These are phyloP conservation scores for Aspergillus arachidicola DNA, from an alignment of 2,329 filamentous ascomycete genomes.

Conservation along the genomic window DNA sequence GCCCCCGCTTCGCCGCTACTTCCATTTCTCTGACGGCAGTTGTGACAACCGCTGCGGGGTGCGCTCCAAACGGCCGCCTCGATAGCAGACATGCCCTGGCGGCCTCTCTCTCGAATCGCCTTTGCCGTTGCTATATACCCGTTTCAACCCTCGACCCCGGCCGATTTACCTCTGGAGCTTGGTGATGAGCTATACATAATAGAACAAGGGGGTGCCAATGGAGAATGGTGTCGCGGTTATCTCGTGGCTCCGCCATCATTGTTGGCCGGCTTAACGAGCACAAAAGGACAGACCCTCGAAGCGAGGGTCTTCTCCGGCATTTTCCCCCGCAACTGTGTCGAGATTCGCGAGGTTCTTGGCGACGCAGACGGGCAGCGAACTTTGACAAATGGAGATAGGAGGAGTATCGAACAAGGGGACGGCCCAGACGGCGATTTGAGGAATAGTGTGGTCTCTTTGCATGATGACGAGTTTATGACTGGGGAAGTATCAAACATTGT, in stretches of 20 bases:
- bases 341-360: slow-evolving; percentile 88
- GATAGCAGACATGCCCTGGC: slow-evolving; percentile 78
- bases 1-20: slow-evolving; percentile 21
- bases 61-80: slow-evolving; percentile 19
- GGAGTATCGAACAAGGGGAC: slow-evolving; percentile 39
- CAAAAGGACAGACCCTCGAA: slow-evolving; percentile 90
- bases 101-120: slow-evolving; percentile 92
- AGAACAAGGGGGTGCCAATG: slow-evolving; percentile 83
- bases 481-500: slow-evolving; percentile 37
- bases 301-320: slow-evolving; percentile 98
- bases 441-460: slow-evolving; percentile 31
- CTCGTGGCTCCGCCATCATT: slow-evolving; percentile 91
- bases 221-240: slow-evolving; percentile 93
- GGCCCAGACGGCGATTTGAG: slow-evolving; percentile 29
- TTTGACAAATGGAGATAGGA: slow-evolving; percentile 36
- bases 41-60: slow-evolving; percentile 26
- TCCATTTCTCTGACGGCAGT: slow-evolving; percentile 28
- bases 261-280: slow-evolving; percentile 85
- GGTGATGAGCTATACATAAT: slow-evolving; percentile 99
- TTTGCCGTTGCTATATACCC: slow-evolving; percentile 97
- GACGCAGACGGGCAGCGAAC: slow-evolving; percentile 58
- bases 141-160: slow-evolving; percentile 81
- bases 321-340: slow-evolving; percentile 91
- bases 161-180: slow-evolving; percentile 93
- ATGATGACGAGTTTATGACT: slow-evolving; percentile 27